Percentiles rank a stretch among this genome's conserved stretches.
These are phyloP conservation scores for Pisolithus orientalis DNA, from an alignment of 768 basidiomycete genomes.

Conservation along the genomic window DNA sequence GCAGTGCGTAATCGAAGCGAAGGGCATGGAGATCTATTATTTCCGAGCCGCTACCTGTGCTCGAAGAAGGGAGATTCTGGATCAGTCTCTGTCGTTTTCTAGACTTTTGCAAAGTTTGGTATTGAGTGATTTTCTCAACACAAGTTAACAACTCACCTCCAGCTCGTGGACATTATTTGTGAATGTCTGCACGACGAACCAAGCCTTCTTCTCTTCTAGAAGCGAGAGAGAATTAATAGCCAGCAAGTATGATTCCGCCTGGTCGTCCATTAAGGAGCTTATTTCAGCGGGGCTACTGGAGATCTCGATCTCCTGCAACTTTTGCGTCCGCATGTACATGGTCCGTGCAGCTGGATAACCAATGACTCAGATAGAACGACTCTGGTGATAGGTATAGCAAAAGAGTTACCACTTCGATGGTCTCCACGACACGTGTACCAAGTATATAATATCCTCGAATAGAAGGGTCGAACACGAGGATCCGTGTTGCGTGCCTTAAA, in stretches of 20 bases:
- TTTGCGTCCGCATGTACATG: conserved; percentile 90
- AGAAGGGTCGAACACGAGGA: conserved; percentile 77
- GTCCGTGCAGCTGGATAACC: conserved; percentile 65
- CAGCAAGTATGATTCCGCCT: conserved; percentile 74
- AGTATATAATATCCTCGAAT: conserved; percentile 88
- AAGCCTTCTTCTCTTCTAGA: conserved; percentile 74
- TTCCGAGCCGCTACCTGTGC: conserved; percentile 60
- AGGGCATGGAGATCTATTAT: conserved; percentile 77
- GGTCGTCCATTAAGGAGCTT: conserved; percentile 52
- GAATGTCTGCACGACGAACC: conserved; percentile 65
- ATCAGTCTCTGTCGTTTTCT: conserved; percentile 69
- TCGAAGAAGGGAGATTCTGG: conserved; percentile 72
- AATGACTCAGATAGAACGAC: conserved; percentile 19
- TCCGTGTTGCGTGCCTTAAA: conserved; percentile 95
- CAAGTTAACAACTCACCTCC: conserved; percentile 31
- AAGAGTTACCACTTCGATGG: conserved; percentile 77
- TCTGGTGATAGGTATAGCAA: conserved; percentile 5
- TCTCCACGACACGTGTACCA: conserved; percentile 88
- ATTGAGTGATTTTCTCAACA: conserved; percentile 10
- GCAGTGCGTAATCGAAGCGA: conserved; percentile 67
- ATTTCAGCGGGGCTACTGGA: conserved; percentile 30
- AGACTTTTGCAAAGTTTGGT: conserved; percentile 35
- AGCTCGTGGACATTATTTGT: conserved; percentile 39
- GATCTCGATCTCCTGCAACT: conserved; percentile 50
- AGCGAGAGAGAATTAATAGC: conserved; percentile 87